Conservation (phyloP, 163 green algal species). For the Prototheca wickerhamii region DNA sequence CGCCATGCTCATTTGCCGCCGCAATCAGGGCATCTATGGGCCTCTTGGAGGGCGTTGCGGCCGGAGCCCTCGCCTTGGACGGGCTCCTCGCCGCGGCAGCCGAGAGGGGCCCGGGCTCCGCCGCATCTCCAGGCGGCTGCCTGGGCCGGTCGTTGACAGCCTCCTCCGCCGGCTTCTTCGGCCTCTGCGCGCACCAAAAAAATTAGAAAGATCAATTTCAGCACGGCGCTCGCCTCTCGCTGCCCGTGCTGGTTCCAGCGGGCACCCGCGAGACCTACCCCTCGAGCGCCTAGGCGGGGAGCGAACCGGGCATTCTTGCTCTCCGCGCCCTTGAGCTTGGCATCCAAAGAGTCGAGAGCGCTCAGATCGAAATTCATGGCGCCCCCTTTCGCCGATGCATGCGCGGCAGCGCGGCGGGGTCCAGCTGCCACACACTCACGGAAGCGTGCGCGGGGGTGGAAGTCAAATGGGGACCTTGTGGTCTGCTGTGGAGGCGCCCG, state of each 20-base stretch:
- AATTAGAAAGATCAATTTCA: background rate
- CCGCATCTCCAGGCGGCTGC: too few species aligned
- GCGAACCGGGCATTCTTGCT: background rate
- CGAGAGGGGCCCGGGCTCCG: background rate
- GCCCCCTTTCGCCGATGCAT: background rate
- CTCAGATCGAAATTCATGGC: conserved; percentile 2
- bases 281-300: background rate
- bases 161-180: background rate
- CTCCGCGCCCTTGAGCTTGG: background rate
- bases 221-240: background rate
- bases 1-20: background rate
- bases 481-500: too few species aligned
- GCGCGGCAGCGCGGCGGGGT: background rate
- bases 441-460: too few species aligned
- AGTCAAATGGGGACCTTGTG: too few species aligned
- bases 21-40: background rate
- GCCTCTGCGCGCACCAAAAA: background rate
- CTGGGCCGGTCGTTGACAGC: too few species aligned
- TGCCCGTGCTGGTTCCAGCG: background rate
- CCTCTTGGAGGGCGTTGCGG: background rate
- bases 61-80: too few species aligned
- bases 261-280: background rate
- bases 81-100: background rate
- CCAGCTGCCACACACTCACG: background rate
- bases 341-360: background rate